A percentile compares a stretch with the other conserved stretches of the same genome.
Evolutionary conservation across 2,329 filamentous ascomycete species (phyloP).

Genomic region (Periconia macrospinosa): DNA sequence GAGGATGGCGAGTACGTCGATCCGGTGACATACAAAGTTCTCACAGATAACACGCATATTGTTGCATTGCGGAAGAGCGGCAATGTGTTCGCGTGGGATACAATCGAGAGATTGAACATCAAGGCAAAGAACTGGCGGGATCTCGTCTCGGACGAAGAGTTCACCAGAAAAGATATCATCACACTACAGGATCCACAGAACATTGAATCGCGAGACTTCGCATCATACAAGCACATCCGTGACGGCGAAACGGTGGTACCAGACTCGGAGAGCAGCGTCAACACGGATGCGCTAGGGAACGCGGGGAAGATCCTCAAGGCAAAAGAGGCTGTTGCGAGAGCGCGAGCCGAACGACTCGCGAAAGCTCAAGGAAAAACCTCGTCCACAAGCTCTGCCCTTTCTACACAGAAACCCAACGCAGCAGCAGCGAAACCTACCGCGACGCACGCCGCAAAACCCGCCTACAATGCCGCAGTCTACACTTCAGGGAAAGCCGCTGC

Average conservation of each 20-base stretch:
- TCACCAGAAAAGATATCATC: constrained; percentile 88
- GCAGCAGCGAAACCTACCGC: constrained; percentile 50
- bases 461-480: constrained; percentile 82
- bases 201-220: constrained; percentile 77
- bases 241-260: constrained; percentile 79
- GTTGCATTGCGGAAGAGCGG: constrained; percentile 84
- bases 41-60: constrained; percentile 97
- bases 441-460: constrained; percentile 18
- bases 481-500: constrained; percentile 90
- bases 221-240: constrained; percentile 84
- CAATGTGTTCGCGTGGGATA: constrained; percentile 97
- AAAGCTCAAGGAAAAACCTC: constrained; percentile 33
- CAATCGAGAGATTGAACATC: constrained; percentile 91
- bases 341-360: constrained; percentile 68
- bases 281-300: constrained; percentile 76
- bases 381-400: constrained; percentile 19
- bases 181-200: constrained; percentile 96
- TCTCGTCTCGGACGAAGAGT: constrained; percentile 82
- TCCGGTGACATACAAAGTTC: constrained; percentile 94
- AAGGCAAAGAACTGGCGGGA: constrained; percentile 97
- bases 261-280: constrained; percentile 71
- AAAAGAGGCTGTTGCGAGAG: constrained; percentile 90
- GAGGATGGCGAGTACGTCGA: constrained; percentile 90
- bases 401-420: constrained; percentile 23
- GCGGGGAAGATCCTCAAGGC: constrained; percentile 83